phyloP scores from a whole-genome alignment of 2,329 filamentous ascomycete species.

The Diaporthe citrichinensis region DNA sequence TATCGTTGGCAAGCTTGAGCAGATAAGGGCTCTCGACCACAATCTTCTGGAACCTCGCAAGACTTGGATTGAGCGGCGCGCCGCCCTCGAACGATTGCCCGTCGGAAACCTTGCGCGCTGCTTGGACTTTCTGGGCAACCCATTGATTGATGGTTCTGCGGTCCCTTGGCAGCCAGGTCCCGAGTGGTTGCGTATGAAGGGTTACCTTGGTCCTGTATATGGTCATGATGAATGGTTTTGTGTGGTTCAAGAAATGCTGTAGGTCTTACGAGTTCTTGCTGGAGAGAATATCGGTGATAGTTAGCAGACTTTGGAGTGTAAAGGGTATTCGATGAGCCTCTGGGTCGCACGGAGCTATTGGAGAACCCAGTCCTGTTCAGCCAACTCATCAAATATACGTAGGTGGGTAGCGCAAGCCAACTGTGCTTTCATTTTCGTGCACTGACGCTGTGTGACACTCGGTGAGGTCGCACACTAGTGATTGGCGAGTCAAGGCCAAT shows the following conservation, averaged over 20 bases:
- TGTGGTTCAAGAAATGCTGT: background rate
- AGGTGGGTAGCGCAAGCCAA: background rate
- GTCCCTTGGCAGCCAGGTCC: background rate
- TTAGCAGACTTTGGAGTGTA: too few species aligned
- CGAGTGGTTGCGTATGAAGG: background rate
- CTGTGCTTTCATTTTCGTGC: background rate
- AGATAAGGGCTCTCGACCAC: background rate
- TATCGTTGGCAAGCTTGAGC: conserved; percentile 14
- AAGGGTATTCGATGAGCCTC: background rate
- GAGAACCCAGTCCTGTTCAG: background rate
- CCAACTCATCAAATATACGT: background rate
- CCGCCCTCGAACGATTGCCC: background rate
- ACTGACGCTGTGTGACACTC: background rate
- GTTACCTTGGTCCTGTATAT: background rate
- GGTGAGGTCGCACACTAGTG: background rate
- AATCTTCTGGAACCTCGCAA: background rate
- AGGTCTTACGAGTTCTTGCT: background rate
- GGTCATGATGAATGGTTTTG: background rate
- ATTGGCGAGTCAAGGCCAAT: background rate
- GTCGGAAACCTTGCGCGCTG: background rate
- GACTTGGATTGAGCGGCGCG: background rate
- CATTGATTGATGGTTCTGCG: background rate
- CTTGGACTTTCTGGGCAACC: background rate
- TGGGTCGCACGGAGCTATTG: background rate
- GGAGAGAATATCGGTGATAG: too few species aligned